phyloP scores from a whole-genome alignment of 2,329 filamentous ascomycete species.

The Fusarium poae region DNA sequence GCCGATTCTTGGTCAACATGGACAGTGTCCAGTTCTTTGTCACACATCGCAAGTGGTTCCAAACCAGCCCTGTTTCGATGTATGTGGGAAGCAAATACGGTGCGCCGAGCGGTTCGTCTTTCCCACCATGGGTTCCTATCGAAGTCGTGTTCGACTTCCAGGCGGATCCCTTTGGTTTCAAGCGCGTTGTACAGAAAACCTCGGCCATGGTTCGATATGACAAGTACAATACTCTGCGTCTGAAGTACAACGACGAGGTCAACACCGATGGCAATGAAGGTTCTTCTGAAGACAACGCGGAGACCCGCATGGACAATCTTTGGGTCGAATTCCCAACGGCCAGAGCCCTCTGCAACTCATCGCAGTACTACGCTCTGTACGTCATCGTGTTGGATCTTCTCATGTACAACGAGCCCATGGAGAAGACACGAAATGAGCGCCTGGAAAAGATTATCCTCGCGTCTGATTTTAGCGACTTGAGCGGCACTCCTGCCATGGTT shows the following conservation, averaged over 20 bases:
- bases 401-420: conserved; percentile 94
- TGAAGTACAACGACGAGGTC: conserved; percentile 97
- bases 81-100: conserved; percentile 97
- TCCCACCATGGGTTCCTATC: conserved; percentile 98
- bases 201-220: conserved; percentile 95
- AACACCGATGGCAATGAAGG: conserved; percentile 70
- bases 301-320: conserved; percentile 92
- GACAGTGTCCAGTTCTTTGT: conserved; percentile 99
- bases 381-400: conserved; percentile 97
- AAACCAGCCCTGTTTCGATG: conserved; percentile 85
- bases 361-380: conserved; percentile 97
- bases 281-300: conserved; percentile 68
- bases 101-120: conserved; percentile 83
- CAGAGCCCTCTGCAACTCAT: conserved; percentile 94
- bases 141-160: conserved; percentile 99
- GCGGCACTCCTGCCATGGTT: conserved; percentile 93
- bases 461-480: conserved; percentile 97
- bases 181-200: conserved; percentile 95
- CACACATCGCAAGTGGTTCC: conserved; percentile 91
- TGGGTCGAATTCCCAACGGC: conserved; percentile 97
- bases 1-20: conserved; percentile 93
- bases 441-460: conserved; percentile 99
- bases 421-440: conserved; percentile 96
- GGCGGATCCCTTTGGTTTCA: conserved; percentile 95
- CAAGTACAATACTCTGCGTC: conserved; percentile 95